Evolutionary conservation across 2,329 filamentous ascomycete genomes (phyloP).

Genomic region (Ascochyta fabae): DNA sequence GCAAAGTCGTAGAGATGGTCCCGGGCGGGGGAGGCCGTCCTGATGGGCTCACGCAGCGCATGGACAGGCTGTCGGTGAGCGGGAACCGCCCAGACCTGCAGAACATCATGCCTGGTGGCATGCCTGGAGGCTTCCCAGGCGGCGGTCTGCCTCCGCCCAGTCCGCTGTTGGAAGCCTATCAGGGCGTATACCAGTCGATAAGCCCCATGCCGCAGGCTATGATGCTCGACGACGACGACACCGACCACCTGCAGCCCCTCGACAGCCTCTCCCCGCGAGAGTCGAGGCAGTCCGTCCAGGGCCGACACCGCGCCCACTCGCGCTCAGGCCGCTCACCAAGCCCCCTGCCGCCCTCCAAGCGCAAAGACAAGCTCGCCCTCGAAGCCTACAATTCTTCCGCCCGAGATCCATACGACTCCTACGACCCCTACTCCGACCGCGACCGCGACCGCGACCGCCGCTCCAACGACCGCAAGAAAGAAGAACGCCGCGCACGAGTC

Average conservation of each 20-base stretch:
- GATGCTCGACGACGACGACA: constrained; percentile 59
- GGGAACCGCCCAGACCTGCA: constrained; percentile 44
- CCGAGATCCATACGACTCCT: neutral
- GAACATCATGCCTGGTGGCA: constrained; percentile 43
- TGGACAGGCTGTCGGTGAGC: constrained; percentile 57
- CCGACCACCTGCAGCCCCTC: constrained; percentile 53
- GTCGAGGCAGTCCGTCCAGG: constrained; percentile 35
- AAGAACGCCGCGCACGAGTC: constrained; percentile 70
- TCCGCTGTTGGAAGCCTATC: constrained; percentile 89
- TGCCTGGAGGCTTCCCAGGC: constrained; percentile 29
- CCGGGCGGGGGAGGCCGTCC: constrained; percentile 45
- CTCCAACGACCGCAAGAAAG: constrained; percentile 29
- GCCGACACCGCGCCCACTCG: constrained; percentile 40
- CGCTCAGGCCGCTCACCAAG: constrained; percentile 43
- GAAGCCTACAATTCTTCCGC: constrained; percentile 43
- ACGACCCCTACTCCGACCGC: constrained; percentile 17
- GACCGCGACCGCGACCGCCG: constrained; percentile 17
- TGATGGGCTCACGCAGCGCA: constrained; percentile 49
- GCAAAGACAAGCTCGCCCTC: constrained; percentile 43
- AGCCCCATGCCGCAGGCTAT: constrained; percentile 91
- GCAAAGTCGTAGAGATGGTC: constrained; percentile 52
- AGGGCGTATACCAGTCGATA: constrained; percentile 90
- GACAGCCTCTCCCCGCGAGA: constrained; percentile 42
- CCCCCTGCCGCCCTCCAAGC: constrained; percentile 30
- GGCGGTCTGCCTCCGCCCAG: constrained; percentile 70